Conservation (phyloP, 1,139 yeast species). For the Lodderomyces jiufengensis region DNA sequence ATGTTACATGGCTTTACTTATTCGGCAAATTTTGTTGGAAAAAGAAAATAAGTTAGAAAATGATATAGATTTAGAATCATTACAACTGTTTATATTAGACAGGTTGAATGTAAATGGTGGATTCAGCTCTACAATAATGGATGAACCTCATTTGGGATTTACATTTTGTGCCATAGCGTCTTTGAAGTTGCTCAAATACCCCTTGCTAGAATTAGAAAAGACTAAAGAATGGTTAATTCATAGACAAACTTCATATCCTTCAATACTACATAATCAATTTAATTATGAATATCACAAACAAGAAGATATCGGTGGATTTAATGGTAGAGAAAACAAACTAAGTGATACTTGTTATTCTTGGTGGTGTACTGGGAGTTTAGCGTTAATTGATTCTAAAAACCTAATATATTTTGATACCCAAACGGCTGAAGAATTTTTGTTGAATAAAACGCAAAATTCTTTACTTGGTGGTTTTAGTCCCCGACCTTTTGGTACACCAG, state of each 20-base stretch:
- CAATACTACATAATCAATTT: constrained; percentile 17
- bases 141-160: constrained; percentile 85
- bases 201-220: constrained; percentile 20
- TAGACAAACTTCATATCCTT: constrained; percentile 53
- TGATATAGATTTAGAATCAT: constrained; percentile 42
- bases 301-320: constrained; percentile 72
- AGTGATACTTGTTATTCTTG: constrained; percentile 92
- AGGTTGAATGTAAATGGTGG: constrained; percentile 68
- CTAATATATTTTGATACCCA: constrained; percentile 34
- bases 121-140: constrained; percentile 27
- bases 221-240: constrained; percentile 60
- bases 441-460: constrained; percentile 58
- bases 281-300: constrained; percentile 35
- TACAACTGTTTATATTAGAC: constrained; percentile 40
- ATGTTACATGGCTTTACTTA: constrained; percentile 69
- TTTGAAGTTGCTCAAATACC: constrained; percentile 41
- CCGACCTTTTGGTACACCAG: constrained; percentile 58
- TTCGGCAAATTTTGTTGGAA: constrained; percentile 50
- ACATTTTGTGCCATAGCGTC: constrained; percentile 83
- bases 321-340: constrained; percentile 81
- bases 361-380: constrained; percentile 74
- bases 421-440: constrained; percentile 43
- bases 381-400: constrained; percentile 28
- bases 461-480: constrained; percentile 84
- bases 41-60: constrained; percentile 13